A percentile compares a stretch with the other conserved stretches of the same genome.
phyloP scores from a whole-genome alignment of 345 rosid genomes.

The Lumnitzera racemosa region DNA sequence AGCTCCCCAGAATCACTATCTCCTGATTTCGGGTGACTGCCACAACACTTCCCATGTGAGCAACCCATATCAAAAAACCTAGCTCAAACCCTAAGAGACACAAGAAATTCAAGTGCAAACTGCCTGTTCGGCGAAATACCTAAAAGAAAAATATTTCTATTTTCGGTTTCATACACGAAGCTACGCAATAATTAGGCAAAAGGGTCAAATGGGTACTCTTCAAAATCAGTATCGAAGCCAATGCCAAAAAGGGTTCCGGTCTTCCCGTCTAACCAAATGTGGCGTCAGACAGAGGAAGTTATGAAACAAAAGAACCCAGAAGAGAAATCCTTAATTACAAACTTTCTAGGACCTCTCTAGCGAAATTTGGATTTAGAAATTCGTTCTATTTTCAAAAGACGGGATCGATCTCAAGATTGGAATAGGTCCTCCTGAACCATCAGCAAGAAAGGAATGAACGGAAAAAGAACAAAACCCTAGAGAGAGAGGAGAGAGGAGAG shows the following conservation, averaged over 20 bases:
- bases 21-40: conserved; percentile 53
- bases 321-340: not conserved
- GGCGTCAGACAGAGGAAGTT: not conserved
- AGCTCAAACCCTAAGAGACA: conserved; percentile 6
- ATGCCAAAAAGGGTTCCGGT: conserved; percentile 11
- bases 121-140: conserved; percentile 21
- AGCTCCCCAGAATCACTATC: conserved; percentile 39
- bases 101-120: conserved; percentile 7
- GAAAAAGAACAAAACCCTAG: not conserved
- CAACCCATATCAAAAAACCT: conserved; percentile 57
- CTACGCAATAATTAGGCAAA: conserved; percentile 12
- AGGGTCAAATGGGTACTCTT: conserved; percentile 12
- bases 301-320: not conserved
- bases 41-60: conserved; percentile 76
- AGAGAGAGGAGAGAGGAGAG: not conserved
- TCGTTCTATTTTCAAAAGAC: not conserved
- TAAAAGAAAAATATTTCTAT: conserved; percentile 9
- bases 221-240: conserved; percentile 21
- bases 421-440: no score
- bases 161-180: not conserved
- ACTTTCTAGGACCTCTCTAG: not conserved
- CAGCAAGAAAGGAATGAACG: no score
- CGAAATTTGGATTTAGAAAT: not conserved
- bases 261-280: no score
- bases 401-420: not conserved